phyloP scores from a whole-genome alignment of 176 grass and related monocot species.

The Hordeum vulgare region DNA sequence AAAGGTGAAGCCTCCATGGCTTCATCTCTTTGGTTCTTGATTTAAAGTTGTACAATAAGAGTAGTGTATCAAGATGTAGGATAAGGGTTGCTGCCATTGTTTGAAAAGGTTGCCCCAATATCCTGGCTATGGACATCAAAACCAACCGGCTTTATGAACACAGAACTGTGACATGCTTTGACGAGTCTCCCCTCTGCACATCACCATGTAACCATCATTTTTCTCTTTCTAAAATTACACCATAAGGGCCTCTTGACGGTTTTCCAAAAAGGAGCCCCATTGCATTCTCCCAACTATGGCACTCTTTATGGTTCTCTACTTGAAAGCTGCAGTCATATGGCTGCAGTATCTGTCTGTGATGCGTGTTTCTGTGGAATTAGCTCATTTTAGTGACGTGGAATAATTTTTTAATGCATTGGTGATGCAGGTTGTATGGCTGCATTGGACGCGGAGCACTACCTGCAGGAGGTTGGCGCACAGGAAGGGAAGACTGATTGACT shows the following conservation, averaged over 20 bases:
- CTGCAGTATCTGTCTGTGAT: neutral
- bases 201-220: neutral
- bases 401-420: neutral
- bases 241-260: too few species aligned
- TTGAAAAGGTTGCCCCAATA: neutral
- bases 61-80: neutral
- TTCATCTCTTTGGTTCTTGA: neutral
- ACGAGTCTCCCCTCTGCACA: neutral
- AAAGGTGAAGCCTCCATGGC: neutral
- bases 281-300: neutral
- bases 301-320: neutral
- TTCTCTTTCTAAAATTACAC: neutral
- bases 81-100: neutral
- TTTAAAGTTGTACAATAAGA: neutral
- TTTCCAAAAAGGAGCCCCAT: neutral
- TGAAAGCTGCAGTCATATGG: neutral
- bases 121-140: neutral
- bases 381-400: neutral
- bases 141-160: neutral
- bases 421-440: conserved; percentile 90
- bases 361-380: neutral
- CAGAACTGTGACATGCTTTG: neutral
- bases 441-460: conserved; percentile 92
- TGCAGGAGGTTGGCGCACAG: conserved; percentile 74
- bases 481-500: conserved; percentile 69